Evolutionary conservation across 192 early-diverging fungal species (phyloP).

Genomic region (Glomus cerebriforme): DNA sequence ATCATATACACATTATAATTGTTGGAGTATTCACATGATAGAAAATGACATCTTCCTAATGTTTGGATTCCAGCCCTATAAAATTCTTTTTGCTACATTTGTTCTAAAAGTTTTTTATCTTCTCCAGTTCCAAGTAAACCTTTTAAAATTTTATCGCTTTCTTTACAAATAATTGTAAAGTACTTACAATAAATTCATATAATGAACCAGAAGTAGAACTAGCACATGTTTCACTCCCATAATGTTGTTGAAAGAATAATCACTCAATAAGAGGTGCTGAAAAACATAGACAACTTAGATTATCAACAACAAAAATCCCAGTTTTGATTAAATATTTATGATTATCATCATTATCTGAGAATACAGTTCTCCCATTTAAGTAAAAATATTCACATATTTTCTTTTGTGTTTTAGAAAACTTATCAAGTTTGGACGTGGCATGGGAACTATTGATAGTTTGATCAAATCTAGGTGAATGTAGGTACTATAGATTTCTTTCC

Average conservation of each 20-base stretch:
- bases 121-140: neutral
- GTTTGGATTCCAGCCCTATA: neutral
- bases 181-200: conserved; percentile 13
- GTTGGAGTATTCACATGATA: too few species aligned
- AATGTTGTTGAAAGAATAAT: conserved; percentile 21
- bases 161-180: conserved; percentile 16
- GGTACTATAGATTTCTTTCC: neutral
- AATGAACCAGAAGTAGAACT: neutral
- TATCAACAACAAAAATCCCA: conserved; percentile 10
- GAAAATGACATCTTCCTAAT: too few species aligned
- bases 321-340: neutral
- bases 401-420: neutral
- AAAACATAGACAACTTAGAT: neutral
- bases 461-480: neutral
- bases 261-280: conserved; percentile 12
- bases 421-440: neutral
- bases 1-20: too few species aligned
- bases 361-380: neutral
- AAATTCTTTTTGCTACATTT: neutral
- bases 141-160: conserved; percentile 11
- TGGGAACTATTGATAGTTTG: neutral
- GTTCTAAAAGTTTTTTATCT: neutral
- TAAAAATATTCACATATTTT: conserved; percentile 4
- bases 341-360: neutral
- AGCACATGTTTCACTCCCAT: neutral